Evolutionary conservation across 2,329 filamentous ascomycete species (phyloP), one percentile per base, ranked within the genome.

Genomic region (Penicillium sp.): DNA sequence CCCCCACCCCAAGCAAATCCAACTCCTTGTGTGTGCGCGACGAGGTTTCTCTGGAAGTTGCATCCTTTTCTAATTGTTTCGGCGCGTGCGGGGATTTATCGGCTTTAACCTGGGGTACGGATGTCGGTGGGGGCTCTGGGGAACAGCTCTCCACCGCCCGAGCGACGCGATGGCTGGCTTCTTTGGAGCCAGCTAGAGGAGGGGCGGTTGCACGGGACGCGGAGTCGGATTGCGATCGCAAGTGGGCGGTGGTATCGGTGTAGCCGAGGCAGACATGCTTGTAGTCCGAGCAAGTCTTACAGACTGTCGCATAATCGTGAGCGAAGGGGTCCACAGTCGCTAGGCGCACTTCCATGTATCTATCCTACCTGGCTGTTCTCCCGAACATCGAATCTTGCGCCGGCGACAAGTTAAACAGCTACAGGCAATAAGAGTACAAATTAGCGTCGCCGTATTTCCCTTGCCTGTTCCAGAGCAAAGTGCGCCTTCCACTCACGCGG

Each of bases 331-430:
- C 38, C 42, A 50, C 45, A 30, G 49, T 28, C 51, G 30, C 6
- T 33, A 37, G 17, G 33, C 37, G 49, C 13, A 13, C 26, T 40
- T 26, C 42, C 33, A 38, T 22, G 37, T 45, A 51, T 64, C 70
- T 45, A 51, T 64, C 70, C 62, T 71, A 80, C 78, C 79, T 60
- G 90, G 90, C 65, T 88, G 87, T 77, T 91, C 89, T 64, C 90
- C 90, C 50, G 88, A 89, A 75, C 90, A 92, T 74, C 89, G 83
- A 57, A 89, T 92, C 79, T 92, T 92, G 72, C 90, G 86, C 75
- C 88, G 90, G 70, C 90, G 88, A 79, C 90, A 92, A 45, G 89
- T 91, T 72, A 88, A 80, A 77, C 89, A 91, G 63, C 88, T 90
- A 70, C 13, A 51, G 24, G 15, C 2, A n/a, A 19, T 19, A 24